Conservation (phyloP, 331 rosid genomes). For the Phaseolus coccineus region DNA sequence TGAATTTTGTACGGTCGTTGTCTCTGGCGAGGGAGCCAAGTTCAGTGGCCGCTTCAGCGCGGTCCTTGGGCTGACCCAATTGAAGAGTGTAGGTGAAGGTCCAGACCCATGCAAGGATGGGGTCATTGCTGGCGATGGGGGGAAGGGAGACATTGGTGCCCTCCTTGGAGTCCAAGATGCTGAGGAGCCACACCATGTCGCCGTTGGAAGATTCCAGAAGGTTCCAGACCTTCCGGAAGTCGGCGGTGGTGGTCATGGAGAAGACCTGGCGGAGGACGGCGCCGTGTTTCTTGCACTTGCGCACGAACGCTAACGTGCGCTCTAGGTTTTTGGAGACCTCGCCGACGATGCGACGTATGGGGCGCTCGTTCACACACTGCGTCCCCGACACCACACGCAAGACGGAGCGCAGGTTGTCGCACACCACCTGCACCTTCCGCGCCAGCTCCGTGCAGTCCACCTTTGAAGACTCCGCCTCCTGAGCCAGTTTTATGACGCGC, state of each 20-base stretch:
- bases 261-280: constrained; percentile 82
- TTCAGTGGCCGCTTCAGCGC: constrained; percentile 68
- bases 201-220: constrained; percentile 76
- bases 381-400: constrained; percentile 58
- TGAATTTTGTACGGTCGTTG: constrained; percentile 70
- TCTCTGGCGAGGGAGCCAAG: constrained; percentile 61
- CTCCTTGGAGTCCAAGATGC: constrained; percentile 68
- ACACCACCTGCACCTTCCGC: constrained; percentile 61
- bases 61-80: constrained; percentile 74
- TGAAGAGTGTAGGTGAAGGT: constrained; percentile 69
- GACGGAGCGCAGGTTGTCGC: constrained; percentile 68
- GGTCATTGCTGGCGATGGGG: constrained; percentile 83
- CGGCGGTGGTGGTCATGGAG: constrained; percentile 70
- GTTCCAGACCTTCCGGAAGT: constrained; percentile 64
- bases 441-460: constrained; percentile 61
- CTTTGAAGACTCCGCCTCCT: constrained; percentile 72
- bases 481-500: constrained; percentile 68
- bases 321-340: constrained; percentile 73
- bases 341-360: constrained; percentile 70
- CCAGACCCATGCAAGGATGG: constrained; percentile 91
- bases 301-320: constrained; percentile 61
- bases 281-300: constrained; percentile 66
- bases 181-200: constrained; percentile 79
- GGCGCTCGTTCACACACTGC: constrained; percentile 71
- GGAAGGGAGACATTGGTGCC: constrained; percentile 67